Conservation (phyloP, 495 filamentous ascomycete species). For the Elasticomyces elasticus region DNA sequence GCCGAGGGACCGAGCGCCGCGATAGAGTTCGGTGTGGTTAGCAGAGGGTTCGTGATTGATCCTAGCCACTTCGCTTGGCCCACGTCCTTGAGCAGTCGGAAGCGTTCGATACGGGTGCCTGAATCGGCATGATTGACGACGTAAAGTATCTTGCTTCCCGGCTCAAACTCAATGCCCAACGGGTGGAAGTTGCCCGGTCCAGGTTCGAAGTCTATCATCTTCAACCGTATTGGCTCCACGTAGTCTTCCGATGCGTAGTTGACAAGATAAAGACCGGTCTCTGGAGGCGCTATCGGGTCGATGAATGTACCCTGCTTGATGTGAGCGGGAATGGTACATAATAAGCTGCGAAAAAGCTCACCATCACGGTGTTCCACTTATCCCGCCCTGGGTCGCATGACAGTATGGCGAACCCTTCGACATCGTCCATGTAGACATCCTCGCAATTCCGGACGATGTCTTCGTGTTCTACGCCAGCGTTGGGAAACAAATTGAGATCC, state of each 20-base stretch:
- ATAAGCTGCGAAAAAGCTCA: neutral
- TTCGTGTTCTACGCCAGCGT: constrained; percentile 29
- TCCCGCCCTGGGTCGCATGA: constrained; percentile 38
- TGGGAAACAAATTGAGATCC: constrained; percentile 26
- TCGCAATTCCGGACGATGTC: constrained; percentile 40
- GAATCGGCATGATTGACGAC: constrained; percentile 23
- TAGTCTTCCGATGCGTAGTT: constrained; percentile 28
- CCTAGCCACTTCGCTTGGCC: constrained; percentile 9
- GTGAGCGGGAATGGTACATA: neutral
- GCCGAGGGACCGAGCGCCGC: constrained; percentile 12
- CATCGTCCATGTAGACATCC: constrained; percentile 35
- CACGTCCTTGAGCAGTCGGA: constrained; percentile 11
- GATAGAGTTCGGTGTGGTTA: constrained; percentile 26
- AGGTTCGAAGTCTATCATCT: constrained; percentile 28
- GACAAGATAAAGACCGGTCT: constrained; percentile 31
- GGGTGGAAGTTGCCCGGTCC: constrained; percentile 34
- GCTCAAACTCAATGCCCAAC: constrained; percentile 37
- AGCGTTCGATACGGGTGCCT: constrained; percentile 24
- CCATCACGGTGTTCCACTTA: constrained; percentile 42
- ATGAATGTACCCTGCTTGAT: constrained; percentile 26
- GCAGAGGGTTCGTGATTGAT: constrained; percentile 17
- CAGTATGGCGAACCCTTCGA: constrained; percentile 32
- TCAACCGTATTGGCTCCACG: constrained; percentile 23
- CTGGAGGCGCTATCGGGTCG: constrained; percentile 22
- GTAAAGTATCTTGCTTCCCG: constrained; percentile 31